phyloP scores from a whole-genome alignment of 78 protist species.

The Reticulomyxa filosa region DNA sequence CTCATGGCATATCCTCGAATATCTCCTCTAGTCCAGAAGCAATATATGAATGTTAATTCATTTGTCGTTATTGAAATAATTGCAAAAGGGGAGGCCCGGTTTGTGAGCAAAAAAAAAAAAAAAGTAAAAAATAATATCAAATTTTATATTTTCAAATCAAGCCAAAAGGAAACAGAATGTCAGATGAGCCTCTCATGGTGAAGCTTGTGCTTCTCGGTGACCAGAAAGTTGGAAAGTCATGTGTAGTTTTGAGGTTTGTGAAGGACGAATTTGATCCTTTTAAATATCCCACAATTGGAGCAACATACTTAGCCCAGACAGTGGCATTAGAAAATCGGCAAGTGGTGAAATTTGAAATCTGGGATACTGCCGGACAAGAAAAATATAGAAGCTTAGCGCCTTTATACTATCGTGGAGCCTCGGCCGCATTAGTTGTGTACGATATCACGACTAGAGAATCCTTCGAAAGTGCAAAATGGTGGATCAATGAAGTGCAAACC shows the following conservation, averaged over 20 bases:
- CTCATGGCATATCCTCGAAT: too few relatives aligned
- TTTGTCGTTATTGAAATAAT: too few relatives aligned
- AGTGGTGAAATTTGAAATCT: slow-evolving; percentile 81
- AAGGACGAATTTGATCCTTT: slow-evolving; percentile 74
- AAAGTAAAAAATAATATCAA: too few relatives aligned
- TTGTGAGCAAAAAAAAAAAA: too few relatives aligned
- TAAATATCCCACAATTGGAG: slow-evolving; percentile 88
- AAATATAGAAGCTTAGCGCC: slow-evolving; percentile 73
- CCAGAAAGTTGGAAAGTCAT: slow-evolving; percentile 31
- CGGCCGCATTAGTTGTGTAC: slow-evolving; percentile 78
- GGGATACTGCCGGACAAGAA: slow-evolving; percentile 68
- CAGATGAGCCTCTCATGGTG: too few relatives aligned
- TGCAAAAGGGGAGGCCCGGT: too few relatives aligned
- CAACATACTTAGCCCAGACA: slow-evolving; percentile 82
- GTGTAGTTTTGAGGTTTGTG: slow-evolving; percentile 70
- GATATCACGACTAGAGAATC: slow-evolving; percentile 44
- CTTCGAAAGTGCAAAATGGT: too few relatives aligned
- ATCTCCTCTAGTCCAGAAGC: too few relatives aligned
- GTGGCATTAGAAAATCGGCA: slow-evolving; percentile 59
- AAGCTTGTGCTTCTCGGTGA: too few relatives aligned
- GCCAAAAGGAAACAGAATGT: too few relatives aligned
- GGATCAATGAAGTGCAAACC: slow-evolving; percentile 75
- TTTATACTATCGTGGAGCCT: slow-evolving; percentile 85
- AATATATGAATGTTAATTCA: too few relatives aligned
- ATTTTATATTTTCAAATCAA: too few relatives aligned